These are phyloP conservation scores for Raphanus sativus DNA, from an alignment of 345 rosid genomes.

Conservation along the genomic window DNA sequence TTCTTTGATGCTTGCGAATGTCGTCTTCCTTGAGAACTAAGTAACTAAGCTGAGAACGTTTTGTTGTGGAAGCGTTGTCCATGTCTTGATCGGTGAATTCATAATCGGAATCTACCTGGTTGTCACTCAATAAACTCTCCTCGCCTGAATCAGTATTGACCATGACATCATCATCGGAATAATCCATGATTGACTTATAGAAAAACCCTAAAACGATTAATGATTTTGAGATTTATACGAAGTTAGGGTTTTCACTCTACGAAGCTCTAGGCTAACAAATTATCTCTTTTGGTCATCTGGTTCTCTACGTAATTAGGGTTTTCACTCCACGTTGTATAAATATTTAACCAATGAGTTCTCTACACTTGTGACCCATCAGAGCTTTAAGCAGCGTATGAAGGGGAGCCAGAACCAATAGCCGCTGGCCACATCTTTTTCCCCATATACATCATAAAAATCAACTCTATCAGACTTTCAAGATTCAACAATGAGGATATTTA, in stretches of 20 bases:
- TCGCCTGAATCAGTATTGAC: constrained; percentile 56
- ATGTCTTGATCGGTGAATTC: constrained; percentile 38
- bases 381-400: neutral
- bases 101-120: constrained; percentile 39
- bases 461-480: neutral
- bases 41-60: constrained; percentile 54
- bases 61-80: constrained; percentile 15
- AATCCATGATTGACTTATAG: constrained; percentile 40
- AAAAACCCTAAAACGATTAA: neutral
- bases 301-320: neutral
- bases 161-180: constrained; percentile 51
- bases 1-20: constrained; percentile 59
- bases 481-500: no score
- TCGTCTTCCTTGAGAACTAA: constrained; percentile 61
- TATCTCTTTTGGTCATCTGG: neutral
- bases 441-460: neutral
- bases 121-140: constrained; percentile 62
- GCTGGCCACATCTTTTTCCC: neutral
- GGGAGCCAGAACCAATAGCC: neutral
- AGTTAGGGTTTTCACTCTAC: neutral
- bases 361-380: neutral
- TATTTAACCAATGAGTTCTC: neutral
- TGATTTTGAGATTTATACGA: neutral
- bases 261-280: neutral
- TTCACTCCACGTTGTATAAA: neutral